Base-by-base conservation (phyloP, 169 alveolate species). In the Plasmodium coatneyi region DNA sequence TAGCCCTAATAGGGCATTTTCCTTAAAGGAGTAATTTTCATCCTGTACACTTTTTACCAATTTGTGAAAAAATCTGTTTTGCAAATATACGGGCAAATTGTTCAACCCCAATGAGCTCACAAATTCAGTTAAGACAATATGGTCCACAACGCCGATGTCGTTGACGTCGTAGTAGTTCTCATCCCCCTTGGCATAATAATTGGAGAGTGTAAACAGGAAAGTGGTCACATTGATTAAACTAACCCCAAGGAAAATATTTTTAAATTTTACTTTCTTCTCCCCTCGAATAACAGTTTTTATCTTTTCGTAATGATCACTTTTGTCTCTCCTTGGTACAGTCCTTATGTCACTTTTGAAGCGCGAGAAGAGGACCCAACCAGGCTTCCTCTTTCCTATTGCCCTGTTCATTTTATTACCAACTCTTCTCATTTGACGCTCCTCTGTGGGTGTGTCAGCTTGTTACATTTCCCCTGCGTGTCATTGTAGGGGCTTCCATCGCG, bases 71-170 rank as follows among this genome's bases (percentile, higher is more conserved):
- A 89, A 89, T 22, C 46, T 60, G 30, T 89, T 89, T 66, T 89
- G 30, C 81, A 89, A 79, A 89, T 89, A 89, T 60, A 89, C 41
- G 52, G 82, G 43, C 41, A 79, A 32, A 79, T 89, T 89, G 71
- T 89, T 89, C 9, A 89, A 9, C 41, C 94, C 94, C 10, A 89
- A 10, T 1, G 83, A 79, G 14, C 83, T 89, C 28, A 56, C 46
- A 14, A 89, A 79, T 5, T 79, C 89, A 52, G 22, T 52, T 43
- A 89, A 78, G n/a, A 72, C 56, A 19, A 56, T 3, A 60, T 89
- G 94, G 72, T 89, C 94, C 22, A 79, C 30, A 79, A 79, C 49
- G n/a, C 25, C 36, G 30, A 89, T 89, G 49, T 89, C 94, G 19
- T 71, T 78, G 22, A 10, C 7, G 49, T n/a, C 19, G 82, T 34